Evolutionary conservation across 2,329 filamentous ascomycete genomes (phyloP).

Genomic region (Trichophyton simii): DNA sequence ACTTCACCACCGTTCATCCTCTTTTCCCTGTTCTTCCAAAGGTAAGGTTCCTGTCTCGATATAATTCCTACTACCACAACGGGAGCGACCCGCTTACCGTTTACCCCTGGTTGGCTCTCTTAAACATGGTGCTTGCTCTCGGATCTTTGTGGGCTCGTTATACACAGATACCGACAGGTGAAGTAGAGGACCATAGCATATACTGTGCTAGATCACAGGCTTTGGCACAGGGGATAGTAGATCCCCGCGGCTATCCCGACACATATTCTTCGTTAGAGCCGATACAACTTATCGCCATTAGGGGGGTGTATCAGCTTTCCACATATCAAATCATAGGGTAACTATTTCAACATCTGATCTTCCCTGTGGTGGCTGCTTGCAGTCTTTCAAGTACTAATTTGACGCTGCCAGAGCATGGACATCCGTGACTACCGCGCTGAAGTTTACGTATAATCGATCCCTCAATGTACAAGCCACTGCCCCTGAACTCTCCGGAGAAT

Average conservation of each 20-base stretch:
- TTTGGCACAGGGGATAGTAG: conserved; percentile 17
- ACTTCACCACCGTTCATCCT: conserved; percentile 27
- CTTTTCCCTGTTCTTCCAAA: conserved; percentile 29
- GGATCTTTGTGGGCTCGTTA: conserved; percentile 26
- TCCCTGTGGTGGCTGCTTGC: neutral
- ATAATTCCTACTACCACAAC: conserved; percentile 19
- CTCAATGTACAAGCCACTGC: conserved; percentile 27
- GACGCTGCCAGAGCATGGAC: conserved; percentile 23
- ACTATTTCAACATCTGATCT: conserved; percentile 7
- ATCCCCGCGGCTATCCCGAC: neutral
- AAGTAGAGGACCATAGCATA: conserved; percentile 22
- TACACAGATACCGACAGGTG: conserved; percentile 17
- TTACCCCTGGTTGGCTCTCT: conserved; percentile 25
- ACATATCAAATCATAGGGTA: conserved; percentile 31
- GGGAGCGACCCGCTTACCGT: conserved; percentile 9
- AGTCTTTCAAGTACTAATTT: neutral
- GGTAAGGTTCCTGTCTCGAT: conserved; percentile 21
- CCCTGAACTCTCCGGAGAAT: conserved; percentile 14
- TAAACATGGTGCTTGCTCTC: conserved; percentile 33
- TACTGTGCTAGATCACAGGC: conserved; percentile 27
- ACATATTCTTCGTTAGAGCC: conserved; percentile 23
- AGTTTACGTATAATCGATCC: conserved; percentile 25
- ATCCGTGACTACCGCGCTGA: conserved; percentile 24
- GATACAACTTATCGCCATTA: conserved; percentile 26
- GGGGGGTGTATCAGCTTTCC: conserved; percentile 28